phyloP scores from a whole-genome alignment of 2,329 filamentous ascomycete genomes.

The Colletotrichum sp. region DNA sequence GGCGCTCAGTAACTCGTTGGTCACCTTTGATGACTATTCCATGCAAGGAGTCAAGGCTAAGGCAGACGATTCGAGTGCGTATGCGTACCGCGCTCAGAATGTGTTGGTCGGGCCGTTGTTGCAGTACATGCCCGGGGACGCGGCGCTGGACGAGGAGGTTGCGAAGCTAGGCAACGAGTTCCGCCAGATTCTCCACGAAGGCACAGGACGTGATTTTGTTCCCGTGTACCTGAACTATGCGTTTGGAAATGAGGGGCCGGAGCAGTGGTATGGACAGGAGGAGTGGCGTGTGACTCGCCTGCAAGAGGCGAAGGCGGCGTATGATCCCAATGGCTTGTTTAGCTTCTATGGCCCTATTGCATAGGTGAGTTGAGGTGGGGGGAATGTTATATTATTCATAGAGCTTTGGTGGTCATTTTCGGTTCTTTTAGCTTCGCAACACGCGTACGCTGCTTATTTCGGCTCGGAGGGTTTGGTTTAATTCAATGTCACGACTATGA shows the following conservation, averaged over 20 bases:
- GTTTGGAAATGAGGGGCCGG: conserved; percentile 45
- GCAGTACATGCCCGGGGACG: conserved; percentile 35
- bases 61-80: conserved; percentile 42
- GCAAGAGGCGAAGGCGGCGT: conserved; percentile 48
- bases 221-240: conserved; percentile 57
- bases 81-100: conserved; percentile 48
- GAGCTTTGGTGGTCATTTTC: background rate
- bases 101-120: conserved; percentile 42
- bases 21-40: conserved; percentile 62
- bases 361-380: background rate
- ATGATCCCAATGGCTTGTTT: conserved; percentile 49
- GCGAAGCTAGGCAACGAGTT: conserved; percentile 38
- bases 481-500: background rate
- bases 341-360: conserved; percentile 46
- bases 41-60: conserved; percentile 46
- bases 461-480: background rate
- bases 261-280: conserved; percentile 52
- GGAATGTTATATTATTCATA: background rate
- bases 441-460: background rate
- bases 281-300: conserved; percentile 52
- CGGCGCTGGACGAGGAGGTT: conserved; percentile 35
- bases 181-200: conserved; percentile 37
- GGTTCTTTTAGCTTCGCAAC: background rate
- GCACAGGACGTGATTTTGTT: conserved; percentile 33
- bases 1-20: conserved; percentile 38